Conservation (phyloP, 2,329 filamentous ascomycete genomes). For the Aspergillus ustus region DNA sequence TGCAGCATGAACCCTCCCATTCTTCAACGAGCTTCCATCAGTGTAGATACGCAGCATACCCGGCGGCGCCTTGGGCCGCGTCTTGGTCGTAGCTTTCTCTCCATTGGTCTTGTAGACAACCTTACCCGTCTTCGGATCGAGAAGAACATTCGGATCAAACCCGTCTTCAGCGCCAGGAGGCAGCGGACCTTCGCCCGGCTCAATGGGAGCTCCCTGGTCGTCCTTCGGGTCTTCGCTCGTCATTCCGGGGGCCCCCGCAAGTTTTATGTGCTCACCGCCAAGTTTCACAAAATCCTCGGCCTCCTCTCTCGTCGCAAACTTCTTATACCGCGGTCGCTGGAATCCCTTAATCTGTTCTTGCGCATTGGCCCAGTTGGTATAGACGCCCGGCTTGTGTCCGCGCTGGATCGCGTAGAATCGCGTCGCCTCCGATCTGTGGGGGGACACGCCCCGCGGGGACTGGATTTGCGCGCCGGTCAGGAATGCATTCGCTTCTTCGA, state of each 20-base stretch:
- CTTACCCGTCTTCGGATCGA: constrained; percentile 59
- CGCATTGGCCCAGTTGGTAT: constrained; percentile 70
- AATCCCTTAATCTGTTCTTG: constrained; percentile 74
- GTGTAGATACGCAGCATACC: constrained; percentile 65
- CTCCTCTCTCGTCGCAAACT: constrained; percentile 69
- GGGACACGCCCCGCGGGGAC: constrained; percentile 38
- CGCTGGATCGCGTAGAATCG: constrained; percentile 66
- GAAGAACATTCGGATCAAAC: constrained; percentile 62
- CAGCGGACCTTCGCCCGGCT: constrained; percentile 60
- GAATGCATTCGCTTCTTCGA: constrained; percentile 79
- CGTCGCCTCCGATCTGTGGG: constrained; percentile 42
- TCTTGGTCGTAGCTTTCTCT: constrained; percentile 54
- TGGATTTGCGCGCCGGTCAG: constrained; percentile 64
- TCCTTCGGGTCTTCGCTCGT: constrained; percentile 47
- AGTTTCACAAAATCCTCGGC: constrained; percentile 75
- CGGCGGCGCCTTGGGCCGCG: constrained; percentile 48
- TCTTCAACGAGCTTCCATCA: constrained; percentile 65
- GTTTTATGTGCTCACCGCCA: constrained; percentile 43
- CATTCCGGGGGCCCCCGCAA: constrained; percentile 41
- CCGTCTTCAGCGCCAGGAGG: constrained; percentile 62
- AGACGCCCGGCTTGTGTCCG: constrained; percentile 64
- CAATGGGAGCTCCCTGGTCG: constrained; percentile 49
- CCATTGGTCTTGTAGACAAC: constrained; percentile 60
- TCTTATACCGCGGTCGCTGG: constrained; percentile 70
- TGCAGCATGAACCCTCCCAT: constrained; percentile 59